phyloP scores from a whole-genome alignment of 2,329 filamentous ascomycete genomes.

The Zalaria obscura region DNA sequence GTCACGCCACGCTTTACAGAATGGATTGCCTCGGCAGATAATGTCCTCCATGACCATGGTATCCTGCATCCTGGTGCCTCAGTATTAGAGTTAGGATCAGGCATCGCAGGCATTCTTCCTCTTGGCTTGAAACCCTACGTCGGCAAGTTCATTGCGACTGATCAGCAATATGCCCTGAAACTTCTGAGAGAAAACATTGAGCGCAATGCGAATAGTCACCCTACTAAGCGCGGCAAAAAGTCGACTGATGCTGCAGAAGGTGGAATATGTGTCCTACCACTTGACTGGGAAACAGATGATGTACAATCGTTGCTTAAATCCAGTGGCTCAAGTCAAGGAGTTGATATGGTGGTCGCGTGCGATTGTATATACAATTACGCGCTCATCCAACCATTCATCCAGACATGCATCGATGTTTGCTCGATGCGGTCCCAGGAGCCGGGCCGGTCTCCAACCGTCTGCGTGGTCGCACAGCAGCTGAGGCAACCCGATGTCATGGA shows the following conservation, averaged over 20 bases:
- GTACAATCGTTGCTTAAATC: slow-evolving; percentile 32
- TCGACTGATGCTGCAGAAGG: background rate
- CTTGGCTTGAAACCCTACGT: slow-evolving; percentile 51
- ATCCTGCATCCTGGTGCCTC: slow-evolving; percentile 41
- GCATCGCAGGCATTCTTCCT: slow-evolving; percentile 68
- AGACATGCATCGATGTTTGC: slow-evolving; percentile 65
- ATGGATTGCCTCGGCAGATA: slow-evolving; percentile 55
- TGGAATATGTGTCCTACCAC: slow-evolving; percentile 14
- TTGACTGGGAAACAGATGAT: slow-evolving; percentile 70
- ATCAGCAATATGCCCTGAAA: slow-evolving; percentile 73
- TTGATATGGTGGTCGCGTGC: slow-evolving; percentile 56
- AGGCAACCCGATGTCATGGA: slow-evolving; percentile 76
- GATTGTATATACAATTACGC: slow-evolving; percentile 95
- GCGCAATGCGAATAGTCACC: slow-evolving; percentile 34
- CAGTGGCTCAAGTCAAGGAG: slow-evolving; percentile 25
- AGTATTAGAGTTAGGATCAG: slow-evolving; percentile 76
- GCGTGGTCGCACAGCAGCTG: slow-evolving; percentile 78
- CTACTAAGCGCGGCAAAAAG: background rate
- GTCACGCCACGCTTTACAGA: slow-evolving; percentile 70
- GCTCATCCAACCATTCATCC: slow-evolving; percentile 67
- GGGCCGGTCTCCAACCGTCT: slow-evolving; percentile 43
- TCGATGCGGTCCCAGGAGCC: slow-evolving; percentile 30
- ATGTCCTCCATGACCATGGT: slow-evolving; percentile 45
- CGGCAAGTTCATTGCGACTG: slow-evolving; percentile 60
- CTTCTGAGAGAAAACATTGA: slow-evolving; percentile 63